Percentiles rank a stretch among this genome's conserved stretches.
These are phyloP conservation scores for Ploettnerulaceae sp. DNA, from an alignment of 2,329 filamentous ascomycete species.

Conservation along the genomic window DNA sequence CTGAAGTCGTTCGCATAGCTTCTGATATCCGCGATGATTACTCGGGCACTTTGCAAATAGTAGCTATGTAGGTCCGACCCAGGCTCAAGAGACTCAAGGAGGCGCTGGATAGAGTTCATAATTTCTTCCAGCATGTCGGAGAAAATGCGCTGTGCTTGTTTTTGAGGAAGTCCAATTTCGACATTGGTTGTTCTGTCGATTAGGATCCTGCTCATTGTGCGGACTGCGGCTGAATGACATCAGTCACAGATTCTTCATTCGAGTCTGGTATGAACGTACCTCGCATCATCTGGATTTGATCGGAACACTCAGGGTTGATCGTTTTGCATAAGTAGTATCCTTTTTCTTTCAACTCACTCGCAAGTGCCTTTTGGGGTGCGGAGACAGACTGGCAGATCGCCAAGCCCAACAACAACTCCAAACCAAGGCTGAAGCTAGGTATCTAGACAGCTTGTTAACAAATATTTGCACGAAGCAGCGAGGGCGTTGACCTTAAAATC, in stretches of 20 bases:
- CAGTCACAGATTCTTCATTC: not conserved
- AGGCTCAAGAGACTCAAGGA: conserved; percentile 22
- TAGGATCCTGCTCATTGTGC: conserved; percentile 18
- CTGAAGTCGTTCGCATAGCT: conserved; percentile 27
- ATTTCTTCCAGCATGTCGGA: conserved; percentile 23
- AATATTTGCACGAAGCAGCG: not conserved
- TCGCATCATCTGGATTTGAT: conserved; percentile 12
- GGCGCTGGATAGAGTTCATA: conserved; percentile 26
- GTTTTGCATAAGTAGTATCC: conserved; percentile 13
- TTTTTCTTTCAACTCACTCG: conserved; percentile 35
- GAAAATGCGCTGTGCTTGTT: conserved; percentile 16
- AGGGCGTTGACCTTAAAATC: conserved; percentile 34
- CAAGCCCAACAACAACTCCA: conserved; percentile 50
- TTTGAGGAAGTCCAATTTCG: conserved; percentile 15
- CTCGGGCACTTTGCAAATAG: conserved; percentile 26
- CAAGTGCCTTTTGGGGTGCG: conserved; percentile 34
- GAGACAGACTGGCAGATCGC: conserved; percentile 39
- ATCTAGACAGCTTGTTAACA: conserved; percentile 21
- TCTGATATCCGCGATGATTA: conserved; percentile 23
- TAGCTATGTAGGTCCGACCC: conserved; percentile 16
- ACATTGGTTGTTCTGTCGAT: conserved; percentile 11
- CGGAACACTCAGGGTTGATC: not conserved
- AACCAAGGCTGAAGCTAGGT: conserved; percentile 37
- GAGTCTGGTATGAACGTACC: not conserved
- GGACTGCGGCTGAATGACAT: conserved; percentile 10